Evolutionary conservation across 1,139 yeast genomes (phyloP).

Genomic region (Suhomyces guaymorum): DNA sequence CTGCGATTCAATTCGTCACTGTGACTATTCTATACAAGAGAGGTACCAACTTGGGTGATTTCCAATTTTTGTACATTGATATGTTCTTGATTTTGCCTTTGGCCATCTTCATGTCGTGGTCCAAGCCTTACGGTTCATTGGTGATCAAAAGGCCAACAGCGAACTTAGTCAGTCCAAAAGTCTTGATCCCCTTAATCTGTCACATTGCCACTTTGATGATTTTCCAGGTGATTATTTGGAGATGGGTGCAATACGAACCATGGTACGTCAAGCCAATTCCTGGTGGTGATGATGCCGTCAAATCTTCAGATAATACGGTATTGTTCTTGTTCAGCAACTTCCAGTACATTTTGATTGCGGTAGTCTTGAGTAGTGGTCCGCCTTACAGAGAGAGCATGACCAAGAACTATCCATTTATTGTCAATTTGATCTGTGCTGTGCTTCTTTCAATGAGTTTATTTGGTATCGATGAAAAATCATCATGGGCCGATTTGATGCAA

Average conservation of each 20-base stretch:
- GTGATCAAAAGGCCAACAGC: conserved; percentile 87
- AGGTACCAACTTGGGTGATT: conserved; percentile 96
- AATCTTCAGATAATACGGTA: conserved; percentile 86
- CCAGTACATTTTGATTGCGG: conserved; percentile 84
- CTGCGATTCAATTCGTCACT: conserved; percentile 92
- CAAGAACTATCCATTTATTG: conserved; percentile 69
- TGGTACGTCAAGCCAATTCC: conserved; percentile 87
- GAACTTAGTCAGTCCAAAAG: conserved; percentile 84
- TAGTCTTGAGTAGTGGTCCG: conserved; percentile 84
- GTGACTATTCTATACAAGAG: conserved; percentile 81
- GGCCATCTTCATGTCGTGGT: conserved; percentile 98
- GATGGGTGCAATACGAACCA: conserved; percentile 50
- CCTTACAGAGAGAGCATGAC: conserved; percentile 86
- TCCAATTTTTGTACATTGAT: conserved; percentile 94
- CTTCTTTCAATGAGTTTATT: conserved; percentile 52
- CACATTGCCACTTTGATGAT: conserved; percentile 62
- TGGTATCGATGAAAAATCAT: conserved; percentile 47
- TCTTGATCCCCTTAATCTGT: conserved; percentile 75
- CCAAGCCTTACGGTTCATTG: conserved; percentile 68
- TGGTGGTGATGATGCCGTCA: conserved; percentile 82
- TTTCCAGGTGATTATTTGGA: conserved; percentile 74
- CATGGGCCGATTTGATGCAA: conserved; percentile 71
- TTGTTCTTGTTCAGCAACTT: conserved; percentile 79
- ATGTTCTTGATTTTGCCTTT: conserved; percentile 85
- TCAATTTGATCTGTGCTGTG: conserved; percentile 55